A percentile compares a stretch with the other conserved stretches of the same genome.
Conservation (phyloP, 2,329 filamentous ascomycete genomes). For the Colletotrichum coccodes region DNA sequence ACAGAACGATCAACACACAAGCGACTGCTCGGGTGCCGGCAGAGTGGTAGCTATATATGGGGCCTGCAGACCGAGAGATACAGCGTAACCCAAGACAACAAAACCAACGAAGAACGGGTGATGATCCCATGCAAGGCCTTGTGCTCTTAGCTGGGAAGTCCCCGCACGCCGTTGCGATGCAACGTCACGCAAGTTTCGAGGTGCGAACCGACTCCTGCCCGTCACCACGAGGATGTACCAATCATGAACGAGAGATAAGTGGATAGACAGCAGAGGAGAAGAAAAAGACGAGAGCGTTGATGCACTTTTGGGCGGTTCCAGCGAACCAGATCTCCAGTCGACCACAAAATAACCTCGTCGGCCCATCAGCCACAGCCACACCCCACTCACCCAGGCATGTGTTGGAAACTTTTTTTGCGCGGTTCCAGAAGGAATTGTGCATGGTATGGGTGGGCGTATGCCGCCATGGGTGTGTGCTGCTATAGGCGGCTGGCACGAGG, state of each 20-base stretch:
- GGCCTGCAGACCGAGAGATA: not conserved
- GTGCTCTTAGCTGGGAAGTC: not conserved
- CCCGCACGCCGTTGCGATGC: slow-evolving; percentile 31
- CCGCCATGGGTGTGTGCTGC: not conserved
- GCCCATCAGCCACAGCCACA: not conserved
- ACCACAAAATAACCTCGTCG: slow-evolving; percentile 25
- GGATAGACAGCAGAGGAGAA: not conserved
- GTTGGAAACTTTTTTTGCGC: not conserved
- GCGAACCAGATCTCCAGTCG: not conserved
- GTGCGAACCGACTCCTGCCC: not conserved
- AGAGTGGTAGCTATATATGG: slow-evolving; percentile 19
- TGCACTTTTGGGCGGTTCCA: not conserved
- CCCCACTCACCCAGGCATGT: not conserved
- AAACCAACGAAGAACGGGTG: slow-evolving; percentile 8
- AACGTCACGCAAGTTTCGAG: slow-evolving; percentile 28
- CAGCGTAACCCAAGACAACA: slow-evolving; percentile 5
- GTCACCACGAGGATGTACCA: not conserved
- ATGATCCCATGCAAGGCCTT: slow-evolving; percentile 6
- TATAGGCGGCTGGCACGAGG: not conserved
- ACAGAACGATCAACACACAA: not conserved
- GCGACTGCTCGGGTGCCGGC: not conserved
- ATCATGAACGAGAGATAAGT: not conserved
- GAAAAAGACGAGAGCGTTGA: not conserved
- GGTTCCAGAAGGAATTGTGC: slow-evolving; percentile 9
- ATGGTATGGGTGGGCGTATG: too few species aligned